Conservation (phyloP, 2,329 filamentous ascomycete genomes). For the Blastomyces gilchristii region DNA sequence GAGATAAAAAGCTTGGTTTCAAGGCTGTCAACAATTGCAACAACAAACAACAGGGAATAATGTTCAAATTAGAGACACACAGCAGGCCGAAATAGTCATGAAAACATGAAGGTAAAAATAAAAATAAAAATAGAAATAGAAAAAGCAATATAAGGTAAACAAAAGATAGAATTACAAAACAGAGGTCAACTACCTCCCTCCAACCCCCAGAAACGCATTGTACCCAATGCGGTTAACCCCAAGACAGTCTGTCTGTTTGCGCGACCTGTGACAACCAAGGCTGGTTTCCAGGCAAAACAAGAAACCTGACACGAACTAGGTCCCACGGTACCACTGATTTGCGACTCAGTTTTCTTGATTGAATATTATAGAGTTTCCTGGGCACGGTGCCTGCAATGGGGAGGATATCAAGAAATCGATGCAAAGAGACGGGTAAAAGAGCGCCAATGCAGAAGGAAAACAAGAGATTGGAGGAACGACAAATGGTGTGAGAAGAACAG, state of each 20-base stretch:
- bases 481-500: too few species aligned
- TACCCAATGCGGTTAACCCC: neutral
- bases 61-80: neutral
- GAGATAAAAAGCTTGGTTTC: neutral
- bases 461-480: neutral
- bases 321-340: neutral
- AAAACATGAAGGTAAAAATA: neutral
- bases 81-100: neutral
- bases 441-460: neutral
- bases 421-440: neutral
- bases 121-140: neutral
- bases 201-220: neutral
- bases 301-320: slow-evolving; percentile 4
- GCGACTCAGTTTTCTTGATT: neutral
- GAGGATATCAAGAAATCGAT: slow-evolving; percentile 5
- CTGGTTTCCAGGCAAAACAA: neutral
- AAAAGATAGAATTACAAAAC: slow-evolving; percentile 5
- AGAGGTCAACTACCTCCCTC: slow-evolving; percentile 1
- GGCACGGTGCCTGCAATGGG: neutral
- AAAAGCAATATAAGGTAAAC: neutral
- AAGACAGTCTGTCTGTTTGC: neutral
- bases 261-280: slow-evolving; percentile 3
- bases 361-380: neutral
- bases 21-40: slow-evolving; percentile 6
- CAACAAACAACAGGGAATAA: neutral